These are phyloP conservation scores for Amanita pallidorosea DNA, from an alignment of 768 basidiomycete genomes.

Conservation along the genomic window DNA sequence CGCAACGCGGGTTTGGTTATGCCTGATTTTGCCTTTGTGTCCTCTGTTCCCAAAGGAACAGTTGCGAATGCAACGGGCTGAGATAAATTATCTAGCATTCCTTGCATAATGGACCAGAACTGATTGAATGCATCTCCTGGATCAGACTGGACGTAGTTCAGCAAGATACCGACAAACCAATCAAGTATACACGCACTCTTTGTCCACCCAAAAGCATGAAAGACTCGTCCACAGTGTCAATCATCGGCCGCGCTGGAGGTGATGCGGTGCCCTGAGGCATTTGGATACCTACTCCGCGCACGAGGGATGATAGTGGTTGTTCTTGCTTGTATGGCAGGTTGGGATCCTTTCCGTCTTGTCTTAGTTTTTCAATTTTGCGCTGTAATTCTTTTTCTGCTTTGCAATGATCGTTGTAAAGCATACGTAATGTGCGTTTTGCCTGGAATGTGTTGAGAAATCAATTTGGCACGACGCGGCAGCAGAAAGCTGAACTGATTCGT, in stretches of 20 bases:
- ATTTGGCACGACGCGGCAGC: conserved; percentile 4
- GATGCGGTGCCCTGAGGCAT: conserved; percentile 22
- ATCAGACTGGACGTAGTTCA: conserved; percentile 41
- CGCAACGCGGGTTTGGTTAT: conserved; percentile 11
- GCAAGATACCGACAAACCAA: conserved; percentile 3
- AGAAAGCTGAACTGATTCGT: conserved; percentile 49
- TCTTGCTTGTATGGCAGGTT: conserved; percentile 53
- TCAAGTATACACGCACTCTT: conserved; percentile 34
- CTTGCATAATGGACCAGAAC: conserved; percentile 85
- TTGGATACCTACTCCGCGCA: conserved; percentile 17
- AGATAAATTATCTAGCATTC: conserved; percentile 77
- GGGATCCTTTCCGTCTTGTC: conserved; percentile 72
- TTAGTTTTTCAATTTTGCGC: conserved; percentile 58
- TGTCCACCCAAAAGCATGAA: conserved; percentile 80
- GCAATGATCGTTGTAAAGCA: conserved; percentile 65
- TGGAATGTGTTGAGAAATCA: conserved; percentile 17
- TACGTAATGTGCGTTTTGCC: conserved; percentile 69
- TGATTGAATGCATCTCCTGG: conserved; percentile 81
- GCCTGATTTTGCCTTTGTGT: conserved; percentile 12
- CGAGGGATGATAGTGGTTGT: conserved; percentile 10
- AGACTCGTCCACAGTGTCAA: conserved; percentile 70
- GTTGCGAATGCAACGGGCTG: conserved; percentile 81
- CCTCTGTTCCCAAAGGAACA: conserved; percentile 50
- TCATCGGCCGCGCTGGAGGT: conserved; percentile 33
- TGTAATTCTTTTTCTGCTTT: conserved; percentile 66